phyloP scores from a whole-genome alignment of 768 basidiomycete species.

The Russula ochroleuca region DNA sequence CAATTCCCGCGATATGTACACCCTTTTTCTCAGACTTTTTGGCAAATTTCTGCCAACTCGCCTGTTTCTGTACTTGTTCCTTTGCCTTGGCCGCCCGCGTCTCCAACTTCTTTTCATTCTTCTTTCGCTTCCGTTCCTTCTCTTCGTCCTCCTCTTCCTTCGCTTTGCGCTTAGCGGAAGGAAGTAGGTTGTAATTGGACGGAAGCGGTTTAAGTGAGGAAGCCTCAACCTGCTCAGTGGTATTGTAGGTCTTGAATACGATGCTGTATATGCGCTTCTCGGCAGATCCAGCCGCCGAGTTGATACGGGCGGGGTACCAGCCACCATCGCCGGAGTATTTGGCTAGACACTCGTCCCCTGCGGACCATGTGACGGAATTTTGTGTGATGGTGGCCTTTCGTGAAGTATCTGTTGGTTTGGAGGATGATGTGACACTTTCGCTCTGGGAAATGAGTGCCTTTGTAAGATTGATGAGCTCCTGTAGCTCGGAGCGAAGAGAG shows the following conservation, averaged over 20 bases:
- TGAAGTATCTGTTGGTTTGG: slow-evolving; percentile 43
- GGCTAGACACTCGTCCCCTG: slow-evolving; percentile 82
- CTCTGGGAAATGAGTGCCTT: slow-evolving; percentile 66
- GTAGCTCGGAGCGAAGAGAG: slow-evolving; percentile 69
- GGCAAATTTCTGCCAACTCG: slow-evolving; percentile 90
- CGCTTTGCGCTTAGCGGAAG: slow-evolving; percentile 71
- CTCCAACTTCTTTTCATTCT: slow-evolving; percentile 92
- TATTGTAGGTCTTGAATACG: slow-evolving; percentile 88
- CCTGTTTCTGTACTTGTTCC: slow-evolving; percentile 80
- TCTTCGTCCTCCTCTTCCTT: slow-evolving; percentile 81
- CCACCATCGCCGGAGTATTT: slow-evolving; percentile 80
- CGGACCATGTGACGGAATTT: slow-evolving; percentile 58
- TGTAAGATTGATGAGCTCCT: slow-evolving; percentile 79
- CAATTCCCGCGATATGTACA: slow-evolving; percentile 80
- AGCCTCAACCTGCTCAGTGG: slow-evolving; percentile 77
- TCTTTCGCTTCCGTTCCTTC: slow-evolving; percentile 86
- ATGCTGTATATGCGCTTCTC: slow-evolving; percentile 86
- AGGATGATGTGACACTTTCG: slow-evolving; percentile 56
- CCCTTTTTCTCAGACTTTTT: slow-evolving; percentile 95
- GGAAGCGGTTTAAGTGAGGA: slow-evolving; percentile 69
- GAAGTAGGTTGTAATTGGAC: slow-evolving; percentile 41
- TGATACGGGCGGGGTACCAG: slow-evolving; percentile 89
- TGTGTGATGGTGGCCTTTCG: slow-evolving; percentile 50
- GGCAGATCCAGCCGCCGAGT: slow-evolving; percentile 72
- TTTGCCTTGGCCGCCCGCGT: slow-evolving; percentile 79